A percentile compares a stretch with the other conserved stretches of the same genome.
Conservation (phyloP, 2,329 filamentous ascomycete species). For the Shiraia sp. region DNA sequence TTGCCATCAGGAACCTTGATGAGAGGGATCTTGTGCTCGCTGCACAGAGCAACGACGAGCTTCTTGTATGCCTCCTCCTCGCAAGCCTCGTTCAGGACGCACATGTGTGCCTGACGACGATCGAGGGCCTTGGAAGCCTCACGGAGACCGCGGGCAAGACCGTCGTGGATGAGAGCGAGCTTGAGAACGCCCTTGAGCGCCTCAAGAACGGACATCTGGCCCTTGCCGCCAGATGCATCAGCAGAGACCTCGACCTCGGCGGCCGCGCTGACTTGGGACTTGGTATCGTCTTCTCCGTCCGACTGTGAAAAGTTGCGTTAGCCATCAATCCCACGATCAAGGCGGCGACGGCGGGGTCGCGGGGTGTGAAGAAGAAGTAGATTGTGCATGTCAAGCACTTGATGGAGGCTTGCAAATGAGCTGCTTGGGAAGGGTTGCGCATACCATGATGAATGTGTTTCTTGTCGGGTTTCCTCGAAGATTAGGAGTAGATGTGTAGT, state of each 20-base stretch:
- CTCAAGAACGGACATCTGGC: conserved; percentile 97
- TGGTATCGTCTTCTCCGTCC: conserved; percentile 99
- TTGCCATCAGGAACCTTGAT: conserved; percentile 99
- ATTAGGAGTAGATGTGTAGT: conserved; percentile 30
- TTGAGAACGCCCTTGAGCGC: conserved; percentile 99
- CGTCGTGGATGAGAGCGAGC: conserved; percentile 99
- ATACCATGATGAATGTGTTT: conserved; percentile 48
- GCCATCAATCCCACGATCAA: conserved; percentile 5
- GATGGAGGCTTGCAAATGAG: too few relatives aligned
- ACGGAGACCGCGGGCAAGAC: conserved; percentile 95
- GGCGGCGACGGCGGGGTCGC: conserved; percentile 3
- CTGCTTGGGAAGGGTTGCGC: background rate
- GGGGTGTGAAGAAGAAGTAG: conserved; percentile 1
- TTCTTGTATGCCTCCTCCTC: conserved; percentile 99
- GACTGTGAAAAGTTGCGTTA: conserved; percentile 62
- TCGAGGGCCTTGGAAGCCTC: conserved; percentile 99
- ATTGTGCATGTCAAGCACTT: too few relatives aligned
- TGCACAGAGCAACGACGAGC: conserved; percentile 97
- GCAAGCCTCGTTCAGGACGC: conserved; percentile 98
- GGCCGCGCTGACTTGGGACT: conserved; percentile 74
- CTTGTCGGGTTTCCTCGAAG: conserved; percentile 52
- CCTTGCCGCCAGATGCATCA: conserved; percentile 76
- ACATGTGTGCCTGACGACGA: conserved; percentile 99
- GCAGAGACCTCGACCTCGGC: conserved; percentile 95
- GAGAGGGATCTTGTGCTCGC: conserved; percentile 98